Percentiles rank a stretch among this genome's conserved stretches.
Evolutionary conservation across 2,329 filamentous ascomycete species (phyloP).

Genomic region (Talaromyces albobiverticillius): DNA sequence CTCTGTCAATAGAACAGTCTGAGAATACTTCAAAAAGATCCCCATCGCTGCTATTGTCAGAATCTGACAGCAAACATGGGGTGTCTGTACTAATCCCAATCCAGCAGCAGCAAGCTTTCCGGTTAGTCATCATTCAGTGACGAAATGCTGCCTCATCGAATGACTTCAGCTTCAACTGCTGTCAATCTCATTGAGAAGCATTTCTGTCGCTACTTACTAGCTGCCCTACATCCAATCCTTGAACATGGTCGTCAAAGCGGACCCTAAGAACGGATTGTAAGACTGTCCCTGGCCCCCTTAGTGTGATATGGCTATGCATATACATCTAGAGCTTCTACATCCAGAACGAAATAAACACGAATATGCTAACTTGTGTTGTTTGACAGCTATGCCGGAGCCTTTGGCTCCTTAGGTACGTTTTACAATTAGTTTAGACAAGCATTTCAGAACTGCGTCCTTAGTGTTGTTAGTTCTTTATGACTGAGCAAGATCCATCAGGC

Average conservation of each 20-base stretch:
- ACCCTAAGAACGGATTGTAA: constrained; percentile 13
- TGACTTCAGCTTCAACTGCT: background rate
- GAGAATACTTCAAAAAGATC: too few relatives aligned
- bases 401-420: constrained; percentile 10
- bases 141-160: constrained; percentile 5
- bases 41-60: too few relatives aligned
- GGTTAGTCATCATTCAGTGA: too few relatives aligned
- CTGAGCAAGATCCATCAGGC: constrained; percentile 18
- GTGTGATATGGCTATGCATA: background rate
- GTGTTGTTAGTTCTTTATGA: too few relatives aligned
- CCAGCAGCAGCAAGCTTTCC: too few relatives aligned
- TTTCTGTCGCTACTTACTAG: background rate
- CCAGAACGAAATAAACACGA: background rate
- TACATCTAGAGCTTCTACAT: too few relatives aligned
- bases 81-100: too few relatives aligned
- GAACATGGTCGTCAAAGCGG: constrained; percentile 9
- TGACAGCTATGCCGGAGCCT: constrained; percentile 7
- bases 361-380: background rate
- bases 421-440: background rate
- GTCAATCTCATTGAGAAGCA: background rate
- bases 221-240: background rate
- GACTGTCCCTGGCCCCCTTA: constrained; percentile 1
- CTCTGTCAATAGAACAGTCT: too few relatives aligned
- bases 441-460: background rate
- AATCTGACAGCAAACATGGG: too few relatives aligned